Percentiles rank a stretch among this genome's conserved stretches.
Conservation (phyloP, 2,329 filamentous ascomycete species). For the Fusarium sarcochroum region DNA sequence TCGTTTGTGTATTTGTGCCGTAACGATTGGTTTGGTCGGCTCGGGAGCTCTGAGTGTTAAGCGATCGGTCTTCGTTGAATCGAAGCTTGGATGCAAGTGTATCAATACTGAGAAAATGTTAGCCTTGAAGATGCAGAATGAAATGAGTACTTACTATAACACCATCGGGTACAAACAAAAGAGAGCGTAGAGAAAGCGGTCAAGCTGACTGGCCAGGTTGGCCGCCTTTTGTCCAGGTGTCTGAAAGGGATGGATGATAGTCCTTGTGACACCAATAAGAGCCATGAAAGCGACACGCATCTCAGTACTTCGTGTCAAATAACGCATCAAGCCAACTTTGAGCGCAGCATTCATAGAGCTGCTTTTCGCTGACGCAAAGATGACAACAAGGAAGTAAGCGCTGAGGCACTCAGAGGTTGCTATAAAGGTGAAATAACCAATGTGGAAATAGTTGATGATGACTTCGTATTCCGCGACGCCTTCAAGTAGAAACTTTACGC, state of each 20-base stretch:
- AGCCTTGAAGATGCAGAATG: accelerated
- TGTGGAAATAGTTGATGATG: slow-evolving; percentile 56
- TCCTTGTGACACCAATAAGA: slow-evolving; percentile 55
- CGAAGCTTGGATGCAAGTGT: slow-evolving; percentile 52
- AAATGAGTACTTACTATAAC: slow-evolving; percentile 51
- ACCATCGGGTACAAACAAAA: slow-evolving; percentile 59
- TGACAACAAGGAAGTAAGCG: slow-evolving; percentile 56
- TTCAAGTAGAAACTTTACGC: slow-evolving; percentile 50
- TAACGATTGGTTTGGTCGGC: slow-evolving; percentile 2
- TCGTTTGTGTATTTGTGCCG: slow-evolving; percentile 21
- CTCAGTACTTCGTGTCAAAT: slow-evolving; percentile 58
- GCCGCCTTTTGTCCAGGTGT: slow-evolving; percentile 54
- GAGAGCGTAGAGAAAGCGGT: slow-evolving; percentile 58
- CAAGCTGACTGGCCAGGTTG: slow-evolving; percentile 55
- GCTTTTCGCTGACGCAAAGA: slow-evolving; percentile 52
- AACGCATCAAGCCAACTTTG: slow-evolving; percentile 53
- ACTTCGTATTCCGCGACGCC: slow-evolving; percentile 38
- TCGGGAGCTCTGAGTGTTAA: slow-evolving; percentile 22
- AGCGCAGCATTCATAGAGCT: slow-evolving; percentile 44
- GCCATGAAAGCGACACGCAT: slow-evolving; percentile 56
- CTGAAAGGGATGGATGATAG: slow-evolving; percentile 59
- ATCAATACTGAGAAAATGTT: slow-evolving; percentile 46
- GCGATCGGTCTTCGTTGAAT: slow-evolving; percentile 35
- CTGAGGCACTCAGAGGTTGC: slow-evolving; percentile 57
- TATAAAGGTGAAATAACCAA: slow-evolving; percentile 58